Conservation (phyloP, 2,329 filamentous ascomycete species). For the Akanthomyces dipterigenus region DNA sequence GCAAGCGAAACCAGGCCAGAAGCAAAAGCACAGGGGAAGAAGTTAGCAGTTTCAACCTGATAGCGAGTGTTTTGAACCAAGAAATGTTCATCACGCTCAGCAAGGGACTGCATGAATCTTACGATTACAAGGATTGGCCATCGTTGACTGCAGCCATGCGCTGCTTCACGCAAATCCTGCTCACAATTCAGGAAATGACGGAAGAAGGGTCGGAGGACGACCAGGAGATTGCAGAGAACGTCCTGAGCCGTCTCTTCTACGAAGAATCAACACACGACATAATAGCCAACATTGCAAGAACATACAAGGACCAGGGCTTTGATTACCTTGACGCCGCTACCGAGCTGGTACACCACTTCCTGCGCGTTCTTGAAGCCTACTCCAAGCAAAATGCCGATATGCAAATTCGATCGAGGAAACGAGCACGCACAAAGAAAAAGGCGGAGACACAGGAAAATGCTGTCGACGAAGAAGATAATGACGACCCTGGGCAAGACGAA, state of each 20-base stretch:
- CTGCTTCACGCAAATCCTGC: constrained; percentile 88
- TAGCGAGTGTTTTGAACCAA: constrained; percentile 86
- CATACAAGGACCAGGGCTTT: constrained; percentile 91
- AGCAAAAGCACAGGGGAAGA: constrained; percentile 43
- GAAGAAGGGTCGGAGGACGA: constrained; percentile 83
- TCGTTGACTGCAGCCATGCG: constrained; percentile 84
- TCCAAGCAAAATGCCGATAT: constrained; percentile 92
- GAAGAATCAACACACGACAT: constrained; percentile 91
- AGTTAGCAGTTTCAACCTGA: constrained; percentile 72
- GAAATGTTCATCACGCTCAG: constrained; percentile 90
- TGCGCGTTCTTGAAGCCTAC: constrained; percentile 86
- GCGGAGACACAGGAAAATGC: constrained; percentile 22
- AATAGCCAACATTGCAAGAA: constrained; percentile 69
- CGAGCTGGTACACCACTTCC: constrained; percentile 83
- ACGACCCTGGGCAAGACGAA: constrained; percentile 66
- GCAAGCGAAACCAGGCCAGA: constrained; percentile 49
- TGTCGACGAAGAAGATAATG: constrained; percentile 51
- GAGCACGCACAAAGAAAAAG: constrained; percentile 67
- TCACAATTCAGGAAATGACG: constrained; percentile 90
- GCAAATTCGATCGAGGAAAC: constrained; percentile 78
- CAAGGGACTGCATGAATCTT: constrained; percentile 68
- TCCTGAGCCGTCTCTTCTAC: constrained; percentile 95
- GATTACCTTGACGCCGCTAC: constrained; percentile 89
- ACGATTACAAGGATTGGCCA: constrained; percentile 80
- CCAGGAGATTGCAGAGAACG: constrained; percentile 96